phyloP scores from a whole-genome alignment of 495 filamentous ascomycete genomes.

The Xylaria longipes region DNA sequence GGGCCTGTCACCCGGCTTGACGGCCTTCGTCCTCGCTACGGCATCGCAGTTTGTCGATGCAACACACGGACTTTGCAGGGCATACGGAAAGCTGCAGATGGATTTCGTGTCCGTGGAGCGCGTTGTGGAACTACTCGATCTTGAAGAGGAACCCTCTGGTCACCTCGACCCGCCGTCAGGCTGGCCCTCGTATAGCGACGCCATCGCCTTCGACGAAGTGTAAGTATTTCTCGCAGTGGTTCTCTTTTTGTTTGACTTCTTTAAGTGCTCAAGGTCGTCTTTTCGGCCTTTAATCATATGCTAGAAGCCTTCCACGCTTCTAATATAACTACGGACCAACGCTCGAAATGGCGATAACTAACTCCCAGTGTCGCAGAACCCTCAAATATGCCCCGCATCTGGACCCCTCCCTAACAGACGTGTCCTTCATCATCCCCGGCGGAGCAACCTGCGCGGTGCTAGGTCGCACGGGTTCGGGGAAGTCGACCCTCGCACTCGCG shows the following conservation, averaged over 20 bases:
- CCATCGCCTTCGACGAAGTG: conserved; percentile 76
- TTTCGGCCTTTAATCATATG: no score
- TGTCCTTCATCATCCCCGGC: conserved; percentile 73
- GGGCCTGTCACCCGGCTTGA: conserved; percentile 71
- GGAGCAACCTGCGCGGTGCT: conserved; percentile 72
- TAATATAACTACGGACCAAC: background rate
- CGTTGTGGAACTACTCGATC: conserved; percentile 75
- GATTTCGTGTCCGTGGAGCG: conserved; percentile 88
- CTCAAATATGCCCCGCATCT: conserved; percentile 79
- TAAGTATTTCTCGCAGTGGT: background rate
- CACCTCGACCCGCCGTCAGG: conserved; percentile 68
- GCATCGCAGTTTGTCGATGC: conserved; percentile 68
- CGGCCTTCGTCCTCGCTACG: conserved; percentile 75
- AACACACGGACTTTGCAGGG: conserved; percentile 74
- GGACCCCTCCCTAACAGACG: conserved; percentile 67
- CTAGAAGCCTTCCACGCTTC: background rate
- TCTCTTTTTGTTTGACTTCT: background rate
- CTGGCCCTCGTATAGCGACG: conserved; percentile 74
- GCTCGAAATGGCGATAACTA: background rate
- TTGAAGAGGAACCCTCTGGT: conserved; percentile 75
- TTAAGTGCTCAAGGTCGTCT: background rate
- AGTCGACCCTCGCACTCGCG: conserved; percentile 64
- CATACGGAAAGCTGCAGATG: conserved; percentile 85
- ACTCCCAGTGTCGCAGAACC: conserved; percentile 43
- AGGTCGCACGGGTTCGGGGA: conserved; percentile 69